A percentile compares a stretch with the other conserved stretches of the same genome.
phyloP scores from a whole-genome alignment of 805 yeast genomes.

The Candida nitratophila region DNA sequence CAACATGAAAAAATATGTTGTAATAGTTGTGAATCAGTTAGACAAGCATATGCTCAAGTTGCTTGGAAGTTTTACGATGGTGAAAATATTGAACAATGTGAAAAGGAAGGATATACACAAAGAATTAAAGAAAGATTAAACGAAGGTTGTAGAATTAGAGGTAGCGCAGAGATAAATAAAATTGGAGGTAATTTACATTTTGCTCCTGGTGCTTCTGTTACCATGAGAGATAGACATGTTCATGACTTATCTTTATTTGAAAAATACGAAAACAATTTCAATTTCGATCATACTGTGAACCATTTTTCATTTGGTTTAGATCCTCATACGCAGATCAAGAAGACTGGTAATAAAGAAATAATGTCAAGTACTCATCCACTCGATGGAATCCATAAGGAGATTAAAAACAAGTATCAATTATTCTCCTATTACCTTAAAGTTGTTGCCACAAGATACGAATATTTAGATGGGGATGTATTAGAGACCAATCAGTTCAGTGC shows the following conservation, averaged over 20 bases:
- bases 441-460: conserved; percentile 83
- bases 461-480: conserved; percentile 40
- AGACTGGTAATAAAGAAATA: conserved; percentile 15
- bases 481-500: conserved; percentile 91
- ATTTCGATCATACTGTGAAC: conserved; percentile 71
- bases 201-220: conserved; percentile 85
- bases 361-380: conserved; percentile 55
- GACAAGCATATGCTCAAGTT: conserved; percentile 64
- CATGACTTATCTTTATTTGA: conserved; percentile 79
- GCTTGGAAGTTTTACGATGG: conserved; percentile 94
- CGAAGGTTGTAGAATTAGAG: conserved; percentile 88
- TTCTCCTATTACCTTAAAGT: conserved; percentile 81
- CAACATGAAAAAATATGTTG: conserved; percentile 56
- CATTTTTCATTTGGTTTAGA: conserved; percentile 80
- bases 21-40: conserved; percentile 77
- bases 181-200: conserved; percentile 89
- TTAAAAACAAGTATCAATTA: conserved; percentile 50
- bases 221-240: conserved; percentile 53
- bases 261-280: conserved; percentile 47
- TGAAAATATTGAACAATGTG: conserved; percentile 81
- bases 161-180: conserved; percentile 72
- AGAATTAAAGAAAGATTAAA: conserved; percentile 47
- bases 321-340: conserved; percentile 22
- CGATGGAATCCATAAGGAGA: conserved; percentile 40
- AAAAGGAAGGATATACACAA: conserved; percentile 76